These are phyloP conservation scores for Candida tropicalis DNA, from an alignment of 1,139 yeast genomes.

Conservation along the genomic window DNA sequence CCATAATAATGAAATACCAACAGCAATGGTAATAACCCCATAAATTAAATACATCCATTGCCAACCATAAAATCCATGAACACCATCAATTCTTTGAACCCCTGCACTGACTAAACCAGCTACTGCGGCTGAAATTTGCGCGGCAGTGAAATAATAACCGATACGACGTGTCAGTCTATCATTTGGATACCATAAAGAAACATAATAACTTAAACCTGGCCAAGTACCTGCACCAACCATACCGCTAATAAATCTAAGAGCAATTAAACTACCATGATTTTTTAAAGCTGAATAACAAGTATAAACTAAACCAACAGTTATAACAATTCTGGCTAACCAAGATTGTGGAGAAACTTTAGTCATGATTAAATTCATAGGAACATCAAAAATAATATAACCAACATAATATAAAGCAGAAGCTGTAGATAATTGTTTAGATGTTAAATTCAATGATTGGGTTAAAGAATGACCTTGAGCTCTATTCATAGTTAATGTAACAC, in stretches of 20 bases:
- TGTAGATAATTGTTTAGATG: conserved; percentile 61
- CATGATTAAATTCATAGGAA: conserved; percentile 86
- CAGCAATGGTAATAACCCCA: conserved; percentile 69
- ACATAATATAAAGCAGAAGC: conserved; percentile 85
- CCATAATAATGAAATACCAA: conserved; percentile 70
- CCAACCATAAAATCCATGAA: conserved; percentile 75
- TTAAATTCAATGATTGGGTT: conserved; percentile 51
- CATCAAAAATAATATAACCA: conserved; percentile 80
- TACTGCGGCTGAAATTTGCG: conserved; percentile 83
- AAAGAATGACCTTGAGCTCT: conserved; percentile 63
- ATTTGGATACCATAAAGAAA: conserved; percentile 85
- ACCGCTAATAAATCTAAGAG: conserved; percentile 75
- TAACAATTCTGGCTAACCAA: conserved; percentile 80
- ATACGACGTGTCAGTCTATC: conserved; percentile 77
- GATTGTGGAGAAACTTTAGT: conserved; percentile 82
- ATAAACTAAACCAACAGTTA: conserved; percentile 76
- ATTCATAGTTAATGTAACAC: conserved; percentile 84
- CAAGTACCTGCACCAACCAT: conserved; percentile 87
- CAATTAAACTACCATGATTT: conserved; percentile 62
- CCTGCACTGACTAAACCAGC: conserved; percentile 89
- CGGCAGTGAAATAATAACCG: conserved; percentile 90
- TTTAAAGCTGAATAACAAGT: conserved; percentile 66
- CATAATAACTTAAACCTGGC: conserved; percentile 90
- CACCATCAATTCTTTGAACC: conserved; percentile 79
- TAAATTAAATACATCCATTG: conserved; percentile 85